Conservation (phyloP, 2,329 filamentous ascomycete species). For the Alternaria sp. region DNA sequence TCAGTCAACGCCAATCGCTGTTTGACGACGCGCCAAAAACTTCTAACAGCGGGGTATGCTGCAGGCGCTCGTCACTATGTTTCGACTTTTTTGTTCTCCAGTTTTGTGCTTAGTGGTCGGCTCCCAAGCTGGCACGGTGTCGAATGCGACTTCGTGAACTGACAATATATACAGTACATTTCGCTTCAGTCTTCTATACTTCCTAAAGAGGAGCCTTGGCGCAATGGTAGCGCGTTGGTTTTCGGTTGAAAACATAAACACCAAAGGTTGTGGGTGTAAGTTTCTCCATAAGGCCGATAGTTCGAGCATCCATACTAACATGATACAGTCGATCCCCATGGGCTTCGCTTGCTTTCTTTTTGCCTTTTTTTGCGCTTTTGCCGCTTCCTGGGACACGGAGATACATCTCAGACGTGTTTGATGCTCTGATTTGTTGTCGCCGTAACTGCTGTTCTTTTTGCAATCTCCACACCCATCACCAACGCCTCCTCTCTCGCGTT, state of each 20-base stretch:
- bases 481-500: background rate
- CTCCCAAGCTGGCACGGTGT: background rate
- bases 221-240: slow-evolving; percentile 40
- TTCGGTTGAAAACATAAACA: slow-evolving; percentile 28
- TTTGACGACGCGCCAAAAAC: background rate
- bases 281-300: background rate
- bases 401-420: background rate
- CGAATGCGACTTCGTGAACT: background rate
- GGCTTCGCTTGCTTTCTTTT: slow-evolving; percentile 24
- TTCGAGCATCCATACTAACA: background rate
- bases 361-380: background rate
- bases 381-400: background rate
- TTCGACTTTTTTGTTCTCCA: background rate
- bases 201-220: slow-evolving; percentile 30
- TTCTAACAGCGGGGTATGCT: slow-evolving; percentile 2
- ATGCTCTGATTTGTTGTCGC: slow-evolving; percentile 1
- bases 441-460: background rate
- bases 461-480: background rate
- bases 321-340: slow-evolving; percentile 19
- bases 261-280: slow-evolving; percentile 34
- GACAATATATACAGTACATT: background rate
- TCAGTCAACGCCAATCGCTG: background rate
- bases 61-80: slow-evolving; percentile 1
- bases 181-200: slow-evolving; percentile 12
- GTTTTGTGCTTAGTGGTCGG: background rate